phyloP scores from a whole-genome alignment of 108 stramenopile genomes.

The Conticribra weissflogii region DNA sequence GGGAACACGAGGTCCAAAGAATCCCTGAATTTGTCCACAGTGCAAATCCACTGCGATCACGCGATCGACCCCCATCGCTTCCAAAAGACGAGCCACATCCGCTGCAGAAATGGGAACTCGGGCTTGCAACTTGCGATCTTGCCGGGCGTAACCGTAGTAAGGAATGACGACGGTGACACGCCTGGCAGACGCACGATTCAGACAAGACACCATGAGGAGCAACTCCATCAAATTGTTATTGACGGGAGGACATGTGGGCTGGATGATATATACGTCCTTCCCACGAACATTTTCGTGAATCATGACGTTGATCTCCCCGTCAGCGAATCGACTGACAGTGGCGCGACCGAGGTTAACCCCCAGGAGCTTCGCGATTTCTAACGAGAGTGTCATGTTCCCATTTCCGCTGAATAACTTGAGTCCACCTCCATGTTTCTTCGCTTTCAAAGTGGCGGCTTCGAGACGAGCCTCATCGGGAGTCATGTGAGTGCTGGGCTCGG shows the following conservation, averaged over 20 bases:
- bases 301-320: conserved; percentile 98
- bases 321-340: conserved; percentile 95
- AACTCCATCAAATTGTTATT: conserved; percentile 99
- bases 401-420: conserved; percentile 98
- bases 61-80: conserved; percentile 99
- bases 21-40: conserved; percentile 99
- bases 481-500: conserved; percentile 50
- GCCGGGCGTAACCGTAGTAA: conserved; percentile 99
- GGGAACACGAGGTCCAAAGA: conserved; percentile 97
- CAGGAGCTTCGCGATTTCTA: conserved; percentile 93
- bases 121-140: conserved; percentile 99
- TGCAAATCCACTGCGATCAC: conserved; percentile 99
- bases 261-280: conserved; percentile 97
- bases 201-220: conserved; percentile 96
- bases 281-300: conserved; percentile 98
- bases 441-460: conserved; percentile 80
- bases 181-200: conserved; percentile 93
- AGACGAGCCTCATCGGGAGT: conserved; percentile 76
- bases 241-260: conserved; percentile 97
- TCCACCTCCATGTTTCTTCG: conserved; percentile 84
- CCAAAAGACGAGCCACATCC: conserved; percentile 98
- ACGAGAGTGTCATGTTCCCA: conserved; percentile 93
- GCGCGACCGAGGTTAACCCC: conserved; percentile 96
- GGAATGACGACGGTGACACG: conserved; percentile 98
- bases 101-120: conserved; percentile 99